phyloP scores from a whole-genome alignment of 208 protist genomes.

The Leishmania tarentolae region DNA sequence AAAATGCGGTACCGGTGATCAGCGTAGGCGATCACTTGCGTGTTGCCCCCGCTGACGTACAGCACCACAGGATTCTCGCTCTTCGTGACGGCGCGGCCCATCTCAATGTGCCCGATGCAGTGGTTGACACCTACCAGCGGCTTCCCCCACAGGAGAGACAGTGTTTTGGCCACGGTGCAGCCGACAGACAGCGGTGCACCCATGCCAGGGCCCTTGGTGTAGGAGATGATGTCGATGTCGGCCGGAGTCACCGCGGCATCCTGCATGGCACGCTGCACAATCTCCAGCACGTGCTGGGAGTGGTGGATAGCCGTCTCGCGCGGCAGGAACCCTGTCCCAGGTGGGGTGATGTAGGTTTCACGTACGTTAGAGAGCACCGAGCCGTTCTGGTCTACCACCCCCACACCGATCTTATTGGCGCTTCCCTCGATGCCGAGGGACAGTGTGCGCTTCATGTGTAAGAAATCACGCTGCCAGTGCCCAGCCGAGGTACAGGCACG shows the following conservation, averaged over 20 bases:
- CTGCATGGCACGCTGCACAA: conserved; percentile 93
- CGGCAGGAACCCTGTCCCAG: conserved; percentile 98
- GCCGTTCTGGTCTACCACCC: conserved; percentile 95
- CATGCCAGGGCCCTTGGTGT: conserved; percentile 98
- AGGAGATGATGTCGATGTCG: conserved; percentile 95
- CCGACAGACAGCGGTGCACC: conserved; percentile 94
- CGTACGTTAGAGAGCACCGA: conserved; percentile 97
- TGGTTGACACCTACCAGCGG: conserved; percentile 99
- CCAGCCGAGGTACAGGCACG: not conserved
- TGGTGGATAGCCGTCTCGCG: conserved; percentile 98
- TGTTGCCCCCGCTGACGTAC: conserved; percentile 99
- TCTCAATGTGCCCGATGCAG: conserved; percentile 99
- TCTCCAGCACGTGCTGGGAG: conserved; percentile 65
- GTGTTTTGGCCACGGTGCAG: conserved; percentile 80
- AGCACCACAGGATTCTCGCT: conserved; percentile 97
- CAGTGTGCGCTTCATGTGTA: conserved; percentile 32
- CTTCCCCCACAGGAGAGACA: conserved; percentile 83
- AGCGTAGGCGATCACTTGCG: conserved; percentile 98
- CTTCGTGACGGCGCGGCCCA: conserved; percentile 97
- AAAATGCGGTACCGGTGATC: conserved; percentile 98
- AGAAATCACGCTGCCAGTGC: not conserved
- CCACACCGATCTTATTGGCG: conserved; percentile 99
- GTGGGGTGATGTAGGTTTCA: conserved; percentile 97
- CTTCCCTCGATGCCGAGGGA: conserved; percentile 98
- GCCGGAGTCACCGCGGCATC: conserved; percentile 81